Evolutionary conservation across 1,139 yeast genomes (phyloP).

Genomic region (Dujonia santamariae): DNA sequence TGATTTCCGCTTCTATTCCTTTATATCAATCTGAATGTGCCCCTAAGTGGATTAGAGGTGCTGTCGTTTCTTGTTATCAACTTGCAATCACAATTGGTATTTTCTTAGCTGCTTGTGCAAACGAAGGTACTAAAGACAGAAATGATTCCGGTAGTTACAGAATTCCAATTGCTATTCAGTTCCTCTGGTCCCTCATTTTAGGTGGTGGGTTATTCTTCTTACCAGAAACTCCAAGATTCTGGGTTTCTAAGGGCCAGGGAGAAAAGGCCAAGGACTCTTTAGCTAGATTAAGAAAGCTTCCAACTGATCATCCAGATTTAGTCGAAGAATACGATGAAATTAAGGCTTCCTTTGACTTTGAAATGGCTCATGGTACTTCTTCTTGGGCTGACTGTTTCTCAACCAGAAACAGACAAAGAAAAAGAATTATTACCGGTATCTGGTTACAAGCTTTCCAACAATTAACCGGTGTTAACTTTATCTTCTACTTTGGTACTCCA

Average conservation of each 20-base stretch:
- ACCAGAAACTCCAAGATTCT: constrained; percentile 81
- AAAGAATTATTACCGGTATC: constrained; percentile 36
- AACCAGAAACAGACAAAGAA: constrained; percentile 30
- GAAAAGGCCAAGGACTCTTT: constrained; percentile 52
- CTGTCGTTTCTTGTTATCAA: constrained; percentile 63
- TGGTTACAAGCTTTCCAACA: constrained; percentile 55
- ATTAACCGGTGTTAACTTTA: constrained; percentile 72
- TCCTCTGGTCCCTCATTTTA: constrained; percentile 39
- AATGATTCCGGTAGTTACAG: constrained; percentile 59
- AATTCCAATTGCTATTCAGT: constrained; percentile 58
- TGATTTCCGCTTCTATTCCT: constrained; percentile 60
- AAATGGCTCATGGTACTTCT: constrained; percentile 26
- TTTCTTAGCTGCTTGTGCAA: constrained; percentile 61
- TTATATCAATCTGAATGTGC: constrained; percentile 65
- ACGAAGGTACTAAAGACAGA: constrained; percentile 54
- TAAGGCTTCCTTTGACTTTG: constrained; percentile 36
- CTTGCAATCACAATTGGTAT: constrained; percentile 62
- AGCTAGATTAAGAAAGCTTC: constrained; percentile 31
- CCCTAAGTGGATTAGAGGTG: constrained; percentile 70
- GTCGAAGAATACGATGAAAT: constrained; percentile 37
- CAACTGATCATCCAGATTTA: constrained; percentile 39
- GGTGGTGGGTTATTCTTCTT: constrained; percentile 56
- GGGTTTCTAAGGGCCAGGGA: constrained; percentile 49
- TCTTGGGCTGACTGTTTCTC: constrained; percentile 35
- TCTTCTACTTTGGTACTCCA: constrained; percentile 67